Evolutionary conservation across 192 early-diverging fungal species (phyloP), one percentile per base, ranked within the genome.

Genomic region (Coemansia sp.): DNA sequence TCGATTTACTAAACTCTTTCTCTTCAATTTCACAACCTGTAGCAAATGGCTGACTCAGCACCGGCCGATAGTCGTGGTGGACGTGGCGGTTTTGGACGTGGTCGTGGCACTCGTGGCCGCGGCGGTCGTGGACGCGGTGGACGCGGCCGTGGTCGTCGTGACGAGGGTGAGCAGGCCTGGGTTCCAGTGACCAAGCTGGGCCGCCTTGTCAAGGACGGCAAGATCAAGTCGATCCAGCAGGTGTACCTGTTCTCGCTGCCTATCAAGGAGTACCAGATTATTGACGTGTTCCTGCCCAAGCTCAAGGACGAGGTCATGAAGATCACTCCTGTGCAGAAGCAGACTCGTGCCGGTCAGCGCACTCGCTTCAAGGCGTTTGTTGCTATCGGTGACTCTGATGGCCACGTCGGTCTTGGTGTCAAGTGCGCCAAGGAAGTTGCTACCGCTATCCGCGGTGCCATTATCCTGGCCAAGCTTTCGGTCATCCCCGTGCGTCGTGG

Each of bases 391-490:
- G 96, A 98, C 88, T 84, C 77, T 62, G 86, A 96, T 83, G 96
- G 96, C 64, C 96, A 98, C 88, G 94, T 96, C 75, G 96, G 96
- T 91, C 88, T 98, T 53, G 96, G 96, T 83, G 96, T 98, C 86
- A 98, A 98, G 91, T 98, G 96, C 90, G 95, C 96, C 83, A 98
- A 96, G 92, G 96, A 98, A 86, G 96, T 98, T 50, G 96, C 96
- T 83, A 93, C 93, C 61, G 93, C 96, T 64, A 98, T 98, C 80
- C 94, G 94, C 76, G 96, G 96, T 83, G 96, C 93, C 83, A 95
- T 98, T 77, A 94, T 95, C 86, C 90, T 98, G 68, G 96, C 96
- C 86, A 98, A 98, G 91, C 90, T 98, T 66, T 92, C 92, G 70
- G 88, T 96, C 76, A 92, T 98, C 85, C 96, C 96, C 64, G 96